Base-by-base conservation (phyloP, 2,329 filamentous ascomycete genomes). In the Penicillium sp. region DNA sequence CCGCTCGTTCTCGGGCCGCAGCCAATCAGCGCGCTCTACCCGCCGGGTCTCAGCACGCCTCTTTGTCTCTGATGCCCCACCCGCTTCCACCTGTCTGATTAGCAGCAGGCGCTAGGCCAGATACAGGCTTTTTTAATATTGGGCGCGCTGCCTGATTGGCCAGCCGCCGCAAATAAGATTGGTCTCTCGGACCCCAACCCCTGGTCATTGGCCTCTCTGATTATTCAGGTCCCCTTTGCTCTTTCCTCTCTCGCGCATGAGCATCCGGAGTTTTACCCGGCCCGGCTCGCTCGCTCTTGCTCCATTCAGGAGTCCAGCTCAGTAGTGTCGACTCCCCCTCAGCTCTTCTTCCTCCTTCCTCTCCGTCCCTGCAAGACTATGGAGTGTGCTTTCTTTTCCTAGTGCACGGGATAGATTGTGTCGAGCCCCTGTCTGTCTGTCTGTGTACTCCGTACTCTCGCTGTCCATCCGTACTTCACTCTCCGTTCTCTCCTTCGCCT, bases 341-440 rank as follows among this genome's bases (percentile, higher is more conserved):
- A 7, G 18, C 67, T 75, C 74, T 72, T 78, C 75, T 80, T 75
- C 79, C 81, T 81, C 81, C 77, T 74, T 75, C 72, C 75, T 76
- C 76, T 74, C 77, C 75, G 68, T 73, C 69, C 71, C 70, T 66
- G 30, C 8, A 14, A 16, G 30, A 35, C 30, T 55, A 55, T 50
- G 51, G 51, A 46, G 51, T 53, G 33, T 42, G 30, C 55, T 23
- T 30, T 47, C 50, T 42, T 35, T 53, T 35, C 30, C 7, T 30
- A 35, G 24, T 21, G 23, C 24, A 46, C 47, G 42, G 24, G 55
- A 52, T 72, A 77, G 73, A 75, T 75, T 70, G 49, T 43, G 47
- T 57, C 43, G 53, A 11, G 3, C 30, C 30, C 30, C 52, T 47
- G 52, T 53, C 48, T 57, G 52, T 33, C 40, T 48, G 47, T 47